Evolutionary conservation across 768 basidiomycete genomes (phyloP).

Genomic region (Astraeus odoratus): DNA sequence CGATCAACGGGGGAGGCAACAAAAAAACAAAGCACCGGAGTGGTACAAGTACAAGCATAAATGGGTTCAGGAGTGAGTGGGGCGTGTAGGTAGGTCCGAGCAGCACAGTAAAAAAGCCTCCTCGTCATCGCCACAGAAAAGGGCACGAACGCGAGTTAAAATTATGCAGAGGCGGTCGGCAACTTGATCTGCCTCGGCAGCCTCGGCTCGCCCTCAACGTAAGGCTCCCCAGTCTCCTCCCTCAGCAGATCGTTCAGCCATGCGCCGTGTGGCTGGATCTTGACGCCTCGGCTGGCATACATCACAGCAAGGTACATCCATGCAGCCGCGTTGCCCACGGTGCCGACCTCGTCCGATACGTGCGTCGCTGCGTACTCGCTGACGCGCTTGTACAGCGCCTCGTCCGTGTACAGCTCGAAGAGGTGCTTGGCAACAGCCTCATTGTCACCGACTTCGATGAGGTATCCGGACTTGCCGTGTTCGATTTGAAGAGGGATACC

Average conservation of each 20-base stretch:
- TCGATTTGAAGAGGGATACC: conserved; percentile 92
- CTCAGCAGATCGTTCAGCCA: conserved; percentile 83
- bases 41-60: too few species aligned
- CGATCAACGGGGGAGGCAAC: too few species aligned
- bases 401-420: conserved; percentile 71
- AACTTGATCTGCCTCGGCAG: conserved; percentile 56
- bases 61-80: too few species aligned
- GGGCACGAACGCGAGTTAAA: conserved; percentile 20
- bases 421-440: conserved; percentile 68
- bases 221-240: conserved; percentile 67
- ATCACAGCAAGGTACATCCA: conserved; percentile 73
- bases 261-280: conserved; percentile 72
- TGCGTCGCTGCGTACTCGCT: conserved; percentile 65
- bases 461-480: conserved; percentile 82
- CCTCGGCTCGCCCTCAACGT: conserved; percentile 59
- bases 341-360: conserved; percentile 79
- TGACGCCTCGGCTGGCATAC: conserved; percentile 68
- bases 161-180: conserved; percentile 29
- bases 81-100: too few species aligned
- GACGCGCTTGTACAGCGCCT: conserved; percentile 55
- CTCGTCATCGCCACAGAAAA: too few species aligned
- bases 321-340: conserved; percentile 69
- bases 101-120: too few species aligned
- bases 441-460: conserved; percentile 74
- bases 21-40: too few species aligned